Percentiles rank a stretch among this genome's conserved stretches.
Evolutionary conservation across 2,329 filamentous ascomycete genomes (phyloP).

Genomic region (Talaromyces albobiverticillius): DNA sequence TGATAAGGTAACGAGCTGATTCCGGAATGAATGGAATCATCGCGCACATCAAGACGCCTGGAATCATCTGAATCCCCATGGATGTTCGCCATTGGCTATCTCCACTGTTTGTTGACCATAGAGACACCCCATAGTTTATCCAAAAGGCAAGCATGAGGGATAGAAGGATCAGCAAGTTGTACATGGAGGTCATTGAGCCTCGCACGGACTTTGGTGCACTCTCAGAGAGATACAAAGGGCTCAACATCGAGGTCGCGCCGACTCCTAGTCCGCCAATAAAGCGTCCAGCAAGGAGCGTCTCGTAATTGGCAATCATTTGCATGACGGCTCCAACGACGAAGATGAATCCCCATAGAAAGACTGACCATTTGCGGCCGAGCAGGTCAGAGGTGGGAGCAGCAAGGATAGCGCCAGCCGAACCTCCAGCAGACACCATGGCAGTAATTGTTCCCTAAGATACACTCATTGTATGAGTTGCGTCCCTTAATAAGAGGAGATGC

Average conservation of each 20-base stretch:
- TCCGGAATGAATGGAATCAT: slow-evolving; percentile 36
- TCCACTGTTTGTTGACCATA: slow-evolving; percentile 22
- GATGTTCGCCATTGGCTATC: slow-evolving; percentile 37
- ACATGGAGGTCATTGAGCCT: slow-evolving; percentile 40
- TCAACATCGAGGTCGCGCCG: slow-evolving; percentile 38
- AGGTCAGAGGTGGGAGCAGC: slow-evolving; percentile 38
- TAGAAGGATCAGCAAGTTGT: slow-evolving; percentile 40
- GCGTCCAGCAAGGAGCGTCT: slow-evolving; percentile 36
- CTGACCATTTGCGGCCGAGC: slow-evolving; percentile 34
- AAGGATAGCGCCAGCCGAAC: slow-evolving; percentile 35
- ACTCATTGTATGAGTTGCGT: neutral
- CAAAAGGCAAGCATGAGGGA: slow-evolving; percentile 33
- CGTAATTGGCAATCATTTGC: slow-evolving; percentile 36
- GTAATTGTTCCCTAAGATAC: slow-evolving; percentile 18
- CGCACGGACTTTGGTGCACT: slow-evolving; percentile 41
- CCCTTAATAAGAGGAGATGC: neutral
- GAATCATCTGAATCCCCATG: slow-evolving; percentile 39
- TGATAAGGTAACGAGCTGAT: slow-evolving; percentile 35
- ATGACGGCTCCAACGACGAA: slow-evolving; percentile 34
- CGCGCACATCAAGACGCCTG: slow-evolving; percentile 34
- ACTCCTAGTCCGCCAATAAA: slow-evolving; percentile 36
- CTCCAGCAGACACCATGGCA: slow-evolving; percentile 32
- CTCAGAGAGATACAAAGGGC: slow-evolving; percentile 39
- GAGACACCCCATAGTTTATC: slow-evolving; percentile 27
- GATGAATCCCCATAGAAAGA: slow-evolving; percentile 30